A percentile compares a stretch with the other conserved stretches of the same genome.
Evolutionary conservation across 1,284 basidiomycete genomes (phyloP).

Genomic region (Anthracocystis panici-leucophaei): DNA sequence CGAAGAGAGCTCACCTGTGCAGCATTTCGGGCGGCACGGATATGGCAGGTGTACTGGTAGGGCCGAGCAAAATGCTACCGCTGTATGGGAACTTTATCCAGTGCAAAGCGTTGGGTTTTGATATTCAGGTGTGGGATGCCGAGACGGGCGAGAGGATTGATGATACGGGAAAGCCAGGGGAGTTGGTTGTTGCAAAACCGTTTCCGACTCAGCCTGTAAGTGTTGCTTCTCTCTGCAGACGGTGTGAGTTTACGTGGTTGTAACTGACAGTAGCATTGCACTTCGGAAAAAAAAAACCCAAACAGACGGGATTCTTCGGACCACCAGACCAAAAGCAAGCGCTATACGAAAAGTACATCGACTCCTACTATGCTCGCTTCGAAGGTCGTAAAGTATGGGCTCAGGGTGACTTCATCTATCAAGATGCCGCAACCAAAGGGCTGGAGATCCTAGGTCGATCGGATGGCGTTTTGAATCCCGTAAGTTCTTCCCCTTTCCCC

Average conservation of each 20-base stretch:
- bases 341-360: slow-evolving; percentile 65
- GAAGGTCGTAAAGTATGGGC: slow-evolving; percentile 51
- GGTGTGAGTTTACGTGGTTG: neutral
- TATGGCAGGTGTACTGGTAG: slow-evolving; percentile 64
- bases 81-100: slow-evolving; percentile 66
- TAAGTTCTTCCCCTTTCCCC: slow-evolving; percentile 12
- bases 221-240: slow-evolving; percentile 17
- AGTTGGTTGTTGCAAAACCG: slow-evolving; percentile 63
- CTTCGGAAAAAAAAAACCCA: neutral
- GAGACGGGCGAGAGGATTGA: slow-evolving; percentile 51
- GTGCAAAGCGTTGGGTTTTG: slow-evolving; percentile 64
- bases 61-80: slow-evolving; percentile 57
- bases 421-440: slow-evolving; percentile 73
- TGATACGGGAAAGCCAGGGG: slow-evolving; percentile 59
- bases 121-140: slow-evolving; percentile 59
- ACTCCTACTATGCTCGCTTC: slow-evolving; percentile 68
- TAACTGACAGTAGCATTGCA: neutral
- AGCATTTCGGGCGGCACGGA: slow-evolving; percentile 66
- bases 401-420: slow-evolving; percentile 56
- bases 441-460: slow-evolving; percentile 79
- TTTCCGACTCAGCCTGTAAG: slow-evolving; percentile 68
- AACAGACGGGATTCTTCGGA: slow-evolving; percentile 43
- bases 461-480: slow-evolving; percentile 74
- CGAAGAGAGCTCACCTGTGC: slow-evolving; percentile 38
- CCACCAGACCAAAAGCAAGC: slow-evolving; percentile 52